Conservation (phyloP, 768 basidiomycete genomes). For the Boletus pseudo-olivaceus region DNA sequence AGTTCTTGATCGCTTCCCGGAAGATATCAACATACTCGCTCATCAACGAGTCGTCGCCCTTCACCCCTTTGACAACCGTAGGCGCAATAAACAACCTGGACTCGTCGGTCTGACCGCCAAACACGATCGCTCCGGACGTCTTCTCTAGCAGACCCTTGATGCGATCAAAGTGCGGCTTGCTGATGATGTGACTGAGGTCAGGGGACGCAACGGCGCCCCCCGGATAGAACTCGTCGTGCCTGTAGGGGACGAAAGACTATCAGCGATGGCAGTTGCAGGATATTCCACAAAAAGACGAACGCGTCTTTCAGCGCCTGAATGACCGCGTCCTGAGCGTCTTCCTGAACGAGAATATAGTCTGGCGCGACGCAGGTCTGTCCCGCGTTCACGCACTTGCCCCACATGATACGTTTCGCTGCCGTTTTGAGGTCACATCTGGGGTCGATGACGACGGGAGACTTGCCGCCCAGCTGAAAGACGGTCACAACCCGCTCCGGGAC, state of each 20-base stretch:
- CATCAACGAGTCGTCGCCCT: slow-evolving; percentile 68
- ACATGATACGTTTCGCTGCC: slow-evolving; percentile 69
- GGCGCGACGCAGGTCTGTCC: slow-evolving; percentile 75
- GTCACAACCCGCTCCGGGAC: neutral
- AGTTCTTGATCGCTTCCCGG: neutral
- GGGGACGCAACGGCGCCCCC: slow-evolving; percentile 41
- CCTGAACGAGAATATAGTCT: slow-evolving; percentile 49
- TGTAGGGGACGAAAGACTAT: neutral
- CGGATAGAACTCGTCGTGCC: slow-evolving; percentile 37
- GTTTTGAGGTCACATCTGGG: slow-evolving; percentile 61
- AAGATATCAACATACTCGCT: slow-evolving; percentile 49
- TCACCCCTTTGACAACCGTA: slow-evolving; percentile 65
- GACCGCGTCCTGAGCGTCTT: slow-evolving; percentile 37
- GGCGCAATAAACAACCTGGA: slow-evolving; percentile 64
- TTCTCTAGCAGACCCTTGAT: slow-evolving; percentile 59
- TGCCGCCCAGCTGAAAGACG: slow-evolving; percentile 55
- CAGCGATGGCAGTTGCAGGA: neutral
- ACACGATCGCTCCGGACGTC: slow-evolving; percentile 61
- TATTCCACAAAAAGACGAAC: slow-evolving; percentile 27
- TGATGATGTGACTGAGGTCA: slow-evolving; percentile 52
- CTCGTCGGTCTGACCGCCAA: slow-evolving; percentile 62
- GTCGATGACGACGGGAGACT: slow-evolving; percentile 74
- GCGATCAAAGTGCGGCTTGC: slow-evolving; percentile 51
- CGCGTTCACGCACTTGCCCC: slow-evolving; percentile 77
- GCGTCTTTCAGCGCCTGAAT: slow-evolving; percentile 40